Percentiles rank a stretch among this genome's conserved stretches.
Evolutionary conservation across 192 early-diverging fungal species (phyloP).

Genomic region (Rhizophagus prolifer): DNA sequence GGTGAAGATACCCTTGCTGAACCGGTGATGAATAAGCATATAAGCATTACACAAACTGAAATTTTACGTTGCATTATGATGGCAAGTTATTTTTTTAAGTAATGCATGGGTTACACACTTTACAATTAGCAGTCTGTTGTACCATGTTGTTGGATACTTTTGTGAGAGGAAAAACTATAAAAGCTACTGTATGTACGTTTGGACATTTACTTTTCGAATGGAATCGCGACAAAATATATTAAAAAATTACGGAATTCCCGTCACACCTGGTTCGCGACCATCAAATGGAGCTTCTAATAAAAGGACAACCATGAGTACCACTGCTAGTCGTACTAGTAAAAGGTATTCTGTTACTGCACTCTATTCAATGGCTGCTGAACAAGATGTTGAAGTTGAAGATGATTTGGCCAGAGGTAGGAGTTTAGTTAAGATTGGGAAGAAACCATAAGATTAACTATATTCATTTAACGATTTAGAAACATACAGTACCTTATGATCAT

Average conservation of each 20-base stretch:
- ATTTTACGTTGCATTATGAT: neutral
- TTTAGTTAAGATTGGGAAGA: neutral
- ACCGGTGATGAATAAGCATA: too few species aligned
- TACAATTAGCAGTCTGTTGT: too few species aligned
- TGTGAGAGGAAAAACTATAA: neutral
- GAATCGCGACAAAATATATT: constrained; percentile 26
- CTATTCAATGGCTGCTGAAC: constrained; percentile 85
- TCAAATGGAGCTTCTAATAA: constrained; percentile 1
- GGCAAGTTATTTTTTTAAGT: too few species aligned
- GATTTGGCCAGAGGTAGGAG: constrained; percentile 83
- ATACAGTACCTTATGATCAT: too few species aligned
- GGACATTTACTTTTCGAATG: neutral
- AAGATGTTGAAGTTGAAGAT: constrained; percentile 91
- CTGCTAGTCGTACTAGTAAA: constrained; percentile 57
- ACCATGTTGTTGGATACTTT: too few species aligned
- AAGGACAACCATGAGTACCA: constrained; percentile 27
- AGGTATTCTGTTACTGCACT: constrained; percentile 71
- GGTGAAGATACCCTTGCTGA: neutral
- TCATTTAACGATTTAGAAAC: neutral
- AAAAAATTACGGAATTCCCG: constrained; percentile 27
- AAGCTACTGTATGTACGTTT: neutral
- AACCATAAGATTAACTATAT: neutral
- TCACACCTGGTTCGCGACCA: neutral
- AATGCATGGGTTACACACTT: too few species aligned
- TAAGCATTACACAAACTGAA: neutral